A percentile compares a stretch with the other conserved stretches of the same genome.
Conservation (phyloP, 805 yeast genomes). For the Yarrowia deformans region DNA sequence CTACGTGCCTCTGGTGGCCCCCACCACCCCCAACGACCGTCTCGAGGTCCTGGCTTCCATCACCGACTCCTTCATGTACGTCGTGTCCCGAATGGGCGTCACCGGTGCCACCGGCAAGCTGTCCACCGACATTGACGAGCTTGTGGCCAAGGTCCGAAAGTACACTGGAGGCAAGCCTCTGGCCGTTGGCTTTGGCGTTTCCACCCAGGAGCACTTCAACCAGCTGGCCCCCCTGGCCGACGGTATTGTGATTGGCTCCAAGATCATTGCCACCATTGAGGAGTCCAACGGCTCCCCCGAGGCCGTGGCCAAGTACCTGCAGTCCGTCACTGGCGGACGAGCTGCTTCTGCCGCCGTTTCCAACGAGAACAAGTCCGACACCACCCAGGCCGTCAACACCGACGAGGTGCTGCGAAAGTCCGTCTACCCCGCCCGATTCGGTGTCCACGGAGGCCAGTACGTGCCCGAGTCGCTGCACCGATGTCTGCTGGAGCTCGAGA, state of each 20-base stretch:
- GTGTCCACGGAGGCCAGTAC: slow-evolving; percentile 97
- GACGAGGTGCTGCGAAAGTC: slow-evolving; percentile 35
- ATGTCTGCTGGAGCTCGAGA: slow-evolving; percentile 87
- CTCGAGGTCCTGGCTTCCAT: slow-evolving; percentile 76
- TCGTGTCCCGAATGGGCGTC: slow-evolving; percentile 97
- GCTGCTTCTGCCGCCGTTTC: slow-evolving; percentile 33
- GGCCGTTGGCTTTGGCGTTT: slow-evolving; percentile 97
- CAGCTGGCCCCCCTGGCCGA: slow-evolving; percentile 83
- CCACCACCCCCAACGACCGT: slow-evolving; percentile 92
- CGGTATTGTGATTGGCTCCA: slow-evolving; percentile 96
- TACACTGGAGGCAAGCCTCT: slow-evolving; percentile 77
- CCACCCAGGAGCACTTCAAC: slow-evolving; percentile 87
- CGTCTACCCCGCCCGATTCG: slow-evolving; percentile 75
- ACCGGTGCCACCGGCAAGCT: slow-evolving; percentile 86
- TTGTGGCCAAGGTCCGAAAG: slow-evolving; percentile 77
- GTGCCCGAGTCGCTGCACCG: slow-evolving; percentile 96
- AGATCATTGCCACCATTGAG: slow-evolving; percentile 73
- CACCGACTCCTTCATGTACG: slow-evolving; percentile 95
- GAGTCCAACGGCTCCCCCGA: slow-evolving; percentile 61
- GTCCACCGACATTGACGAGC: slow-evolving; percentile 64
- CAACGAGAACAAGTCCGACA: slow-evolving; percentile 11
- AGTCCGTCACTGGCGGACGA: slow-evolving; percentile 68
- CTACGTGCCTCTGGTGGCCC: slow-evolving; percentile 94
- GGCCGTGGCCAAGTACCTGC: slow-evolving; percentile 70
- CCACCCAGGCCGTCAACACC: slow-evolving; percentile 35